Base-by-base conservation (phyloP, 495 filamentous ascomycete genomes). In the Podospora tetraspora region DNA sequence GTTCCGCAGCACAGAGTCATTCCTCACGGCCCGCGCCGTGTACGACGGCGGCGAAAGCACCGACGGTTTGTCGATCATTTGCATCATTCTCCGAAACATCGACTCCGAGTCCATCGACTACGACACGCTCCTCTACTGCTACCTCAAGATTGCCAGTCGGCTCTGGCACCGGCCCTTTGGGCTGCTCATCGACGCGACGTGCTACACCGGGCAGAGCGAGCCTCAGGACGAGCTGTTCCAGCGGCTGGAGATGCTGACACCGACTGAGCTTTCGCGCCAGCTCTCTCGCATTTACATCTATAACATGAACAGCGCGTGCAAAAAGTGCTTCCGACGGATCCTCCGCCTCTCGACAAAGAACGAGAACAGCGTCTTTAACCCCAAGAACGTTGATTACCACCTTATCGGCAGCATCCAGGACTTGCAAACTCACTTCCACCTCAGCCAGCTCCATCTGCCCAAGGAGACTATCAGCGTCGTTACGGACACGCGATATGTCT, bases 31-130 rank as follows among this genome's bases (percentile, higher is more conserved):
- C 57, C 82, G 86, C 9, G 87, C 87, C 21, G 85, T 90, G 5
- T 90, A 90, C 70, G 88, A 89, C 69, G 88, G 88, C 32, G 88
- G 88, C 58, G 86, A 89, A 75, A 89, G 85, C 72, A 89, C 87
- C 80, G 88, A 90, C 71, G 88, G 86, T 6, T 74, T 89, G 32
- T 83, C 87, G 8, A 85, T 89, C 58, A 90, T 90, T 64, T 90
- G 88, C 72, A 83, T 89, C 60, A 86, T 90, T 66, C 81, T 89
- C 30, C 80, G 88, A 25, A 84, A 89, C 71, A 86, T 89, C 69
- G 84, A 89, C 66, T 78, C 81, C 62, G 85, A 87, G 68, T 81
- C 80, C 8, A 81, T 86, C 61, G 87, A 90, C 70, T 83, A 83
- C 68, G 87, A 89, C 69, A 81, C 86, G 21, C 77, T 89, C 58